Evolutionary conservation across 108 stramenopile genomes (phyloP).

Genomic region (Conticribra guillardii): DNA sequence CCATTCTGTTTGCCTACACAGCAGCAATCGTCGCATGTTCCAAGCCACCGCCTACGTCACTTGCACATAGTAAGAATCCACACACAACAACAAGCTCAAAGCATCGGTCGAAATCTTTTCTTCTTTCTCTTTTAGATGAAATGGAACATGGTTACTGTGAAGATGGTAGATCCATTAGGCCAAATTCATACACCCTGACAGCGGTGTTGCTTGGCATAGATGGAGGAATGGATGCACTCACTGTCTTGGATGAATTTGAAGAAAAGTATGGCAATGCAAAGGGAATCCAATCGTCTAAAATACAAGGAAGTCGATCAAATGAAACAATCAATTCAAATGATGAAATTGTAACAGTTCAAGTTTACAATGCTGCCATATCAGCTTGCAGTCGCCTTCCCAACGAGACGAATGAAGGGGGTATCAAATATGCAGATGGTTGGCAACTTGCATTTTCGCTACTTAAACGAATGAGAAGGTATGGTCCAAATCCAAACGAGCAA

Average conservation of each 20-base stretch:
- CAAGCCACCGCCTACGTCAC: conserved; percentile 9
- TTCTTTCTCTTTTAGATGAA: conserved; percentile 31
- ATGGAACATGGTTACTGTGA: conserved; percentile 28
- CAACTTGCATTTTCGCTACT: conserved; percentile 55
- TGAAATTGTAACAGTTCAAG: conserved; percentile 33
- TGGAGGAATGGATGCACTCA: conserved; percentile 24
- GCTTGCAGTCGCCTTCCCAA: background rate
- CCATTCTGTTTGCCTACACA: conserved; percentile 35
- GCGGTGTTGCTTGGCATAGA: conserved; percentile 47
- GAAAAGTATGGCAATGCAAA: conserved; percentile 5
- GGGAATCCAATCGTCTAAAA: conserved; percentile 2
- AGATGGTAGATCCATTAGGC: conserved; percentile 6
- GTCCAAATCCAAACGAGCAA: conserved; percentile 53
- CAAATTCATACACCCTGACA: conserved; percentile 46
- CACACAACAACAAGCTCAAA: conserved; percentile 1
- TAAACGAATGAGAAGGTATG: conserved; percentile 51
- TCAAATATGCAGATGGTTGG: conserved; percentile 34
- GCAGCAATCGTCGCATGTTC: conserved; percentile 31
- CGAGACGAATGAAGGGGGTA: background rate
- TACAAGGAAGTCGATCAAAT: background rate
- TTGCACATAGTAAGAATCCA: background rate
- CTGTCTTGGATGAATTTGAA: conserved; percentile 30
- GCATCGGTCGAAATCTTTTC: conserved; percentile 36
- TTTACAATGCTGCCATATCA: conserved; percentile 28
- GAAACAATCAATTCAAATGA: background rate